Evolutionary conservation across 257 asterid genomes (phyloP).

Genomic region (Avicennia marina): DNA sequence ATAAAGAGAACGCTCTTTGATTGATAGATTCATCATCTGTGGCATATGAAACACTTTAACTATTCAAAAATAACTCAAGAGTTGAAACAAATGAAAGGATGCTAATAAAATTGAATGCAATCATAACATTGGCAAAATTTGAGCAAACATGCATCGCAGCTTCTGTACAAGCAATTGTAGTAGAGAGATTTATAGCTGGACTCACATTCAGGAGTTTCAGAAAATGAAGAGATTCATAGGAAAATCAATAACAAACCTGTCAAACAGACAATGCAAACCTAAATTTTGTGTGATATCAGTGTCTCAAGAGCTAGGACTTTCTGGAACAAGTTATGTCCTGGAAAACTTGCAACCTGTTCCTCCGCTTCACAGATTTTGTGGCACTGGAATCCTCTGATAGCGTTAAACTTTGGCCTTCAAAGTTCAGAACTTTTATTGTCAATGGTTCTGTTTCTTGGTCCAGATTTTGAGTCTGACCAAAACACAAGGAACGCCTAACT

Average conservation of each 20-base stretch:
- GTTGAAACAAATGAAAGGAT: too few species aligned
- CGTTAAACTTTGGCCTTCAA: conserved; percentile 21
- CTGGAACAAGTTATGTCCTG: conserved; percentile 36
- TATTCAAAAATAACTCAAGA: too few species aligned
- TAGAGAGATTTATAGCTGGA: neutral
- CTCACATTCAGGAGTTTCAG: neutral
- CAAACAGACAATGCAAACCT: neutral
- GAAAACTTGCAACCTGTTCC: conserved; percentile 54
- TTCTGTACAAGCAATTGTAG: neutral
- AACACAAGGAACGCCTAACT: conserved; percentile 38
- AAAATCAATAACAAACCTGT: neutral
- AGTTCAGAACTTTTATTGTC: conserved; percentile 23
- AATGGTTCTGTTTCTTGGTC: neutral
- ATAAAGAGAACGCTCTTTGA: too few species aligned
- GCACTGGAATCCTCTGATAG: conserved; percentile 13
- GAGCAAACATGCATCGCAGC: neutral
- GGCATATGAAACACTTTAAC: too few species aligned
- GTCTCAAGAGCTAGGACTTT: conserved; percentile 19
- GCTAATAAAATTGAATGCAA: too few species aligned
- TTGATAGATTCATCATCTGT: too few species aligned
- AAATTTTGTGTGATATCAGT: neutral
- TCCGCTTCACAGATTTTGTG: conserved; percentile 20
- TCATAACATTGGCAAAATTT: neutral
- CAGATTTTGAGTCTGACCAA: conserved; percentile 22
- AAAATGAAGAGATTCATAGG: neutral